Base-by-base conservation (phyloP, 2,329 filamentous ascomycete species). In the Albophoma yamanashiensis region DNA sequence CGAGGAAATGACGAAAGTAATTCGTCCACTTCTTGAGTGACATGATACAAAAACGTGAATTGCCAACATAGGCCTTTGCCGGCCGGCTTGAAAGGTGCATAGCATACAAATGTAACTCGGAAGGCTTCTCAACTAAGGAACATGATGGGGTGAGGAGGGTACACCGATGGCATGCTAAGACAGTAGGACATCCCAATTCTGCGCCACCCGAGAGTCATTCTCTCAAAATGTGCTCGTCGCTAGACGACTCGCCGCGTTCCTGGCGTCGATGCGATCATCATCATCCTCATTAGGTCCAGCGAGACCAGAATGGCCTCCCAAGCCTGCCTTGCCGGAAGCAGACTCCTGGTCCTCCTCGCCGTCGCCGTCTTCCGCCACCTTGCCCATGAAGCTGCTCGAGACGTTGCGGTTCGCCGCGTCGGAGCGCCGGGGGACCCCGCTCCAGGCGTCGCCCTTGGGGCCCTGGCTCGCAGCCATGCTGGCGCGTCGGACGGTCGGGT, bases 391-490 rank as follows among this genome's bases (percentile, higher is more conserved):
- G 70, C 85, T 89, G 56, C 88, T 86, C 60, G 89, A 91, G 64
- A 92, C 81, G 70, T 87, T 92, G 67, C 92, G 83, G 69, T 83
- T 88, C 60, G 91, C 75, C n/a, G 86, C 87, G 67, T 96, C 91
- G 38, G 87, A 86, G 59, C 90, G 84, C 63, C 94, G 84, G 42
- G 92, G 91, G 36, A 97, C 92, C 61, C 94, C 94, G 68, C 91
- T 96, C 94, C 94, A 99, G 20, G 94, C 89, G 73, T 99, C 94
- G n/a, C 94, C 94, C 77, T 96, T 96, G 57, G 94, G 93, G 0
- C 94, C 94, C 75, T 99, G 94, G 68, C 89, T 94, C 55, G 90
- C 89, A 20, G 90, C 89, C 65, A 97, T 76, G 73, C 86, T 93
- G 34, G 87, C 76, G 62, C 93, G 86, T 59, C 94, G 85, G 62